These are phyloP conservation scores for Acer campestre DNA, from an alignment of 345 rosid species.

Conservation along the genomic window DNA sequence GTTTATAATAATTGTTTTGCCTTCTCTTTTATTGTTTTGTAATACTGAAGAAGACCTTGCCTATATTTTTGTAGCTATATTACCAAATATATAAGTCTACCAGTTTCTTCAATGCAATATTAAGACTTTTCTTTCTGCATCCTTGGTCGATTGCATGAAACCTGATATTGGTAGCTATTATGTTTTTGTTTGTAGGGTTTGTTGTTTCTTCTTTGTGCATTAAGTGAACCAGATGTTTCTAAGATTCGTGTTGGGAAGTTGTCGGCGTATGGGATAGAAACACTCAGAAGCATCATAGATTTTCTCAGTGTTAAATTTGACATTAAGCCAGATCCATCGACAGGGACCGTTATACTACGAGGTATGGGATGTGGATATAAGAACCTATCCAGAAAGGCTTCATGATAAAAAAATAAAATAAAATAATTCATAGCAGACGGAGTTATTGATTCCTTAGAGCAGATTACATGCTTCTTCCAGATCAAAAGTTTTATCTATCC, in stretches of 20 bases:
- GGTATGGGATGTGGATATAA: conserved; percentile 80
- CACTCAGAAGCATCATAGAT: conserved; percentile 68
- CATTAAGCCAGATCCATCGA: conserved; percentile 68
- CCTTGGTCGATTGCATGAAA: not conserved
- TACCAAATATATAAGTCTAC: not conserved
- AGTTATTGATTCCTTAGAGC: conserved; percentile 5
- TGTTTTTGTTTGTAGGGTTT: conserved; percentile 53
- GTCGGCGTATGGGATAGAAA: conserved; percentile 76
- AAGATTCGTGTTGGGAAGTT: conserved; percentile 89
- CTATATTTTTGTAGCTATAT: not conserved
- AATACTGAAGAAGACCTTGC: not conserved
- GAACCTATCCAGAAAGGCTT: conserved; percentile 73
- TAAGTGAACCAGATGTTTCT: conserved; percentile 76
- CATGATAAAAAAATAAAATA: conserved; percentile 32
- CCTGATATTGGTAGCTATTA: not conserved
- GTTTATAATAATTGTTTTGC: not conserved
- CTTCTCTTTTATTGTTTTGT: not conserved
- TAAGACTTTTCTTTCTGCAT: not conserved
- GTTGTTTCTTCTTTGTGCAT: conserved; percentile 73
- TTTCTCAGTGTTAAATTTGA: conserved; percentile 67
- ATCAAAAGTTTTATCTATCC: not conserved
- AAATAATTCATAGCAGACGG: not conserved
- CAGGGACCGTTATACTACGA: conserved; percentile 71
- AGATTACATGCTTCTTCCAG: not conserved
- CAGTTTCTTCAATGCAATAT: not conserved